Evolutionary conservation across 2,329 filamentous ascomycete genomes (phyloP), one percentile per base, ranked within the genome.

Genomic region (Colletotrichum camelliae): DNA sequence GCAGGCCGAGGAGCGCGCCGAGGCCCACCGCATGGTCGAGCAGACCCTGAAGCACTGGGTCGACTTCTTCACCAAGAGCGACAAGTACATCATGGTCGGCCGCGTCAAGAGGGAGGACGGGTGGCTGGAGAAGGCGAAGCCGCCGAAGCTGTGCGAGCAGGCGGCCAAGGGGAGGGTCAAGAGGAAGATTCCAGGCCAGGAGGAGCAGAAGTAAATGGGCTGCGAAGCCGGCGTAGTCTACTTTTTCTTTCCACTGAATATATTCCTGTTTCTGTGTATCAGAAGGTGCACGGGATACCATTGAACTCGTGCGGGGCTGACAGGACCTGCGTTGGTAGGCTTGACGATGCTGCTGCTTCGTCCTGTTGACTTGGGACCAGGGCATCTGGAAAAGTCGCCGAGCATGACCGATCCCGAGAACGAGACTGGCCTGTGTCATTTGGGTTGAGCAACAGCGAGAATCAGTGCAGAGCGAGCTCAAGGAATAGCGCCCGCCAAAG

Each of bases 51-150:
- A 90, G 82, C 93, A 96, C 84, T 98, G 96, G 97, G 92, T 94
- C 76, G 88, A 90, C 67, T 95, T 98, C 86, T 98, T 98, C 81
- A 89, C 85, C 74, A 94, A 93, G 72, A 94, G 92, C 82, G 91
- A 93, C 81, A 95, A 95, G 86, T 98, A 98, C 85, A 91, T 91
- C 77, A 91, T 91, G 85, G 94, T 97, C 6, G 97, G 97, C 5
- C 91, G 89, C 82, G 91, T 98, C 16, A 89, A 91, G 83, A 88
- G 91, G 76, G 89, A 91, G 74, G 87, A 86, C 29, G 88, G 85
- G 27, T 93, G 92, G 87, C 88, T 93, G 82, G 89, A 93, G 81
- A 91, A 90, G 79, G 86, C 88, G 85, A 91, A 91, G 7, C 87
- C 87, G 81, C 90, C 90, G 81, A 86, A 89, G 83, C 86, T 98